Evolutionary conservation across 169 alveolate genomes (phyloP).

Genomic region (Cryptosporidium meleagridis): DNA sequence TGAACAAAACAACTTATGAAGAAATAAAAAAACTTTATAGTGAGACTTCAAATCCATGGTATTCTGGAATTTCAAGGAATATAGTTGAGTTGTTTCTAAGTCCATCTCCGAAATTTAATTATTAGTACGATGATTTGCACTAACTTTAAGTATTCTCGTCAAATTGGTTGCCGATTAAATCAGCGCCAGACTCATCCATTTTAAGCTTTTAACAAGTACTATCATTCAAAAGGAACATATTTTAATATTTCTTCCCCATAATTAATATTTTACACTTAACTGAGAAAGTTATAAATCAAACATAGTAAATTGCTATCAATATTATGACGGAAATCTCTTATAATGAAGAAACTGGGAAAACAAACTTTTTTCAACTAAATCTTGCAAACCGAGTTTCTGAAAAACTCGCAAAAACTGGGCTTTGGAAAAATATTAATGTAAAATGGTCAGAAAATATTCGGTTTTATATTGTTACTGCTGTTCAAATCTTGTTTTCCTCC

Average conservation of each 20-base stretch:
- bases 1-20: slow-evolving; percentile 60
- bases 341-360: background rate
- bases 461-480: background rate
- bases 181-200: background rate
- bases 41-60: slow-evolving; percentile 71
- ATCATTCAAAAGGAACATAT: background rate
- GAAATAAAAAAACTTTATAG: slow-evolving; percentile 18
- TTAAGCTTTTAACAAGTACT: background rate
- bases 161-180: background rate
- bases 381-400: slow-evolving; percentile 32
- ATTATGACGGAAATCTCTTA: background rate
- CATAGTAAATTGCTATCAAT: too few relatives aligned
- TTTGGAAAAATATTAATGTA: slow-evolving; percentile 18
- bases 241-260: too few relatives aligned
- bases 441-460: slow-evolving; percentile 16
- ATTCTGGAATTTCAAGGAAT: slow-evolving; percentile 56
- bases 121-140: background rate
- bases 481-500: background rate
- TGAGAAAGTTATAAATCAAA: too few relatives aligned
- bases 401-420: slow-evolving; percentile 10
- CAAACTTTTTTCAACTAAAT: background rate
- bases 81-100: slow-evolving; percentile 16
- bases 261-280: background rate
- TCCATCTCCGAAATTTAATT: slow-evolving; percentile 5
- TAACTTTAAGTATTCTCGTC: background rate